Evolutionary conservation across 2,329 filamentous ascomycete species (phyloP), one percentile per base, ranked within the genome.

Genomic region (Neofusicoccum laricinum): DNA sequence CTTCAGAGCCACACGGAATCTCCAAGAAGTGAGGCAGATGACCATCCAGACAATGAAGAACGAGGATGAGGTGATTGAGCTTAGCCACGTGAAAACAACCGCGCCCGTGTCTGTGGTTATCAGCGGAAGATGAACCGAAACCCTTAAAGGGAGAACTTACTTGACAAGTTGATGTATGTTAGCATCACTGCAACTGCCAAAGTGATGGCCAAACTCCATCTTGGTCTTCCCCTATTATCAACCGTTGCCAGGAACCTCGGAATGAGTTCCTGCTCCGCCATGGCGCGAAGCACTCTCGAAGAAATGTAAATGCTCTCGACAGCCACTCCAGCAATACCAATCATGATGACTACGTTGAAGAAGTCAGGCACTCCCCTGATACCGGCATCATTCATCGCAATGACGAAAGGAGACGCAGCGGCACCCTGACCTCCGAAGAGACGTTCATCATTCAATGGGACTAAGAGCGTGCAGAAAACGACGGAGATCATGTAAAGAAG

Each of bases 131-230:
- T 4, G 25, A n/a, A 2, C 7, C 1, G 19, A 14, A 25, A 17
- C 2, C 4, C 0, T 2, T 12, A 5, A 0, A 8, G 17, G 11
- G 2, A 2, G 0, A 6, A 30, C 53, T 34, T 45, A 58, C 53
- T 36, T 10, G 30, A 38, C 5, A 58, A 19, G 14, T 58, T 58
- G 36, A 76, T 73, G 53, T 76, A 77, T 4, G 70, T 72, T 21
- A 77, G 51, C 11, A 69, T 32, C n/a, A 72, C 62, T 0, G 86
- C 86, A 51, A 88, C 81, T 14, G 73, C 73, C 19, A 86, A 76
- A 67, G 84, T 81, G 59, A 86, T 69, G 48, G 76, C 65, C 48
- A 88, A 81, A 59, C 84, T 84, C 68, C 81, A 82, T n/a, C 87
- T 74, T 5, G 75, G 75, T 14, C 74, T 71, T 8, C 75, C 75